phyloP scores from a whole-genome alignment of 257 asterid species.

The Echites panduratus region DNA sequence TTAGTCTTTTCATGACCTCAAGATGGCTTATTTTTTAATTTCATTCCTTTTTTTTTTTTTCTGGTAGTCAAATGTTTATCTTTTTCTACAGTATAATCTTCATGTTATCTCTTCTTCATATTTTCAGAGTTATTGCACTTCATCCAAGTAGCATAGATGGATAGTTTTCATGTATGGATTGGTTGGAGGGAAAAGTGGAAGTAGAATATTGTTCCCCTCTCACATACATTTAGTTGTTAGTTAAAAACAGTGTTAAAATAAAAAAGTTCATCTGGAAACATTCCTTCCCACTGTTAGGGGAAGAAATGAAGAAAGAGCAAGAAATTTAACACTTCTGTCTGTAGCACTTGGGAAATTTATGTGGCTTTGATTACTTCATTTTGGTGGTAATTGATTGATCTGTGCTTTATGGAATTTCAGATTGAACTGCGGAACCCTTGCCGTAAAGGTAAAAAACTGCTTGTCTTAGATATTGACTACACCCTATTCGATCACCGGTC shows the following conservation, averaged over 20 bases:
- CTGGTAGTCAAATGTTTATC: background rate
- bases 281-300: background rate
- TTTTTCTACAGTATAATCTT: background rate
- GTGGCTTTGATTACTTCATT: background rate
- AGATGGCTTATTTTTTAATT: too few species aligned
- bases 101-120: background rate
- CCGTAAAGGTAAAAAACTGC: conserved; percentile 87
- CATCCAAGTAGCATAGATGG: background rate
- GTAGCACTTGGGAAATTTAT: background rate
- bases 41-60: background rate
- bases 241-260: background rate
- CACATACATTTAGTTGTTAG: background rate
- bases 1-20: background rate
- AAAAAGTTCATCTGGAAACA: background rate
- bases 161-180: background rate
- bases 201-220: background rate
- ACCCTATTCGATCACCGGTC: conserved; percentile 95
- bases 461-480: conserved; percentile 89
- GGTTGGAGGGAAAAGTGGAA: background rate
- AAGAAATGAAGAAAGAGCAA: background rate
- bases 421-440: conserved; percentile 78
- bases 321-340: background rate
- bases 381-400: background rate
- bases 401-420: conserved; percentile 34
- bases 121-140: background rate